phyloP scores from a whole-genome alignment of 2,329 filamentous ascomycete species.

The Mycosphaerelloides madeirae region DNA sequence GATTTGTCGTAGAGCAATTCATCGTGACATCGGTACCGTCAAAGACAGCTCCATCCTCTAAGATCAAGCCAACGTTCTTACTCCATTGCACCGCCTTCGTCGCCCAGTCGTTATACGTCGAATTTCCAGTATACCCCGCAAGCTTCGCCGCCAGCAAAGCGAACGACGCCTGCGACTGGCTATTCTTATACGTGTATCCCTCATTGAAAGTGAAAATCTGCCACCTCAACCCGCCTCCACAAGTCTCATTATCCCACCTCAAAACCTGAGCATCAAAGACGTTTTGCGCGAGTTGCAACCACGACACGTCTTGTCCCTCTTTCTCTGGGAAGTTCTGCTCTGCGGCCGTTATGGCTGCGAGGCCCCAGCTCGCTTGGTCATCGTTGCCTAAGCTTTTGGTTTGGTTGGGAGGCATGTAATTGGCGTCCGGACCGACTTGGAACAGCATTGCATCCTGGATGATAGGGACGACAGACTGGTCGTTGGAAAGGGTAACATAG shows the following conservation, averaged over 20 bases:
- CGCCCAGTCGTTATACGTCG: conserved; percentile 63
- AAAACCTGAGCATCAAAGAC: conserved; percentile 71
- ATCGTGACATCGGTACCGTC: conserved; percentile 56
- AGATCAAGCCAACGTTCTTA: conserved; percentile 52
- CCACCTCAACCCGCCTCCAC: conserved; percentile 74
- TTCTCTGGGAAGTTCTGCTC: conserved; percentile 65
- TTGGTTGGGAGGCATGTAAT: conserved; percentile 55
- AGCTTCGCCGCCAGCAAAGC: conserved; percentile 67
- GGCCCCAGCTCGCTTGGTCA: conserved; percentile 70
- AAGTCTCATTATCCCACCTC: conserved; percentile 63
- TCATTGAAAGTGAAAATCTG: conserved; percentile 75
- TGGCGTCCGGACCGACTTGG: conserved; percentile 55
- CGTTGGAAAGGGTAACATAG: conserved; percentile 63
- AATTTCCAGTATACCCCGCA: conserved; percentile 35
- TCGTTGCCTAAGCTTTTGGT: conserved; percentile 43
- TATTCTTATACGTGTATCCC: conserved; percentile 79
- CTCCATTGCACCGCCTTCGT: conserved; percentile 64
- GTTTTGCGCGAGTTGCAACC: conserved; percentile 66
- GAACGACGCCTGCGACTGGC: conserved; percentile 74
- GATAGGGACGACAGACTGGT: conserved; percentile 57
- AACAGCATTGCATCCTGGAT: conserved; percentile 56
- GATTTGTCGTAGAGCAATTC: conserved; percentile 49
- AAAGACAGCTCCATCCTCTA: conserved; percentile 44
- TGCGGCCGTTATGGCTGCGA: conserved; percentile 73
- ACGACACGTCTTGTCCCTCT: conserved; percentile 34